Conservation (phyloP, 208 protist species). For the Trypanosoma avium region DNA sequence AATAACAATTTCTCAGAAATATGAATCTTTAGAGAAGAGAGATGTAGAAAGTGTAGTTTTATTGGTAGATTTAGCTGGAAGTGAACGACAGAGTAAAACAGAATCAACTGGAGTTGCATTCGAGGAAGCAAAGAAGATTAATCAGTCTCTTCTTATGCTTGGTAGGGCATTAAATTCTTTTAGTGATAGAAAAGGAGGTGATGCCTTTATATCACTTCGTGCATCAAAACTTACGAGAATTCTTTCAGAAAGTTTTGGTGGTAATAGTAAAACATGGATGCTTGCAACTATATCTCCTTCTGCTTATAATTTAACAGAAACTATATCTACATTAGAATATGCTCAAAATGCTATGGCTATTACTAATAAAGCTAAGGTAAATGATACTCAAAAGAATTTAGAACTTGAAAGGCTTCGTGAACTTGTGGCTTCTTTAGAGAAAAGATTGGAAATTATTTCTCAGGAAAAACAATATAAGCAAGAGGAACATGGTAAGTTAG, state of each 20-base stretch:
- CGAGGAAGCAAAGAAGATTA: slow-evolving; percentile 91
- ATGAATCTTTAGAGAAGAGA: slow-evolving; percentile 48
- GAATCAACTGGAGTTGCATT: slow-evolving; percentile 75
- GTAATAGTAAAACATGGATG: slow-evolving; percentile 91
- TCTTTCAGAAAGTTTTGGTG: slow-evolving; percentile 89
- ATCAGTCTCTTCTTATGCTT: slow-evolving; percentile 83
- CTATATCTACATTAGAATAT: slow-evolving; percentile 82
- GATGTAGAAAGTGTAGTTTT: slow-evolving; percentile 48
- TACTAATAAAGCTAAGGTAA: slow-evolving; percentile 70
- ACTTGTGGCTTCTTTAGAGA: slow-evolving; percentile 46
- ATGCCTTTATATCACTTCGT: slow-evolving; percentile 75
- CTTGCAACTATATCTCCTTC: slow-evolving; percentile 84
- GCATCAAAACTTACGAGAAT: slow-evolving; percentile 90
- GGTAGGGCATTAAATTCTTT: slow-evolving; percentile 87
- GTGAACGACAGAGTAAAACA: slow-evolving; percentile 73
- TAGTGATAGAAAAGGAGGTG: slow-evolving; percentile 60
- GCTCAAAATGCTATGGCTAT: slow-evolving; percentile 80
- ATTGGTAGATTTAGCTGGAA: slow-evolving; percentile 83
- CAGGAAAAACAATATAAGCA: slow-evolving; percentile 33
- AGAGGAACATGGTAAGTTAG: slow-evolving; percentile 33
- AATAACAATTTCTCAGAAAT: slow-evolving; percentile 79
- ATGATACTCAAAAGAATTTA: slow-evolving; percentile 53
- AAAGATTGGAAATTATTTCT: slow-evolving; percentile 39
- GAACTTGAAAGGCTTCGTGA: slow-evolving; percentile 76
- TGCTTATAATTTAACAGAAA: slow-evolving; percentile 75